A percentile compares a stretch with the other conserved stretches of the same genome.
phyloP scores from a whole-genome alignment of 2,329 filamentous ascomycete species.

The Pseudocercospora fijiensis region DNA sequence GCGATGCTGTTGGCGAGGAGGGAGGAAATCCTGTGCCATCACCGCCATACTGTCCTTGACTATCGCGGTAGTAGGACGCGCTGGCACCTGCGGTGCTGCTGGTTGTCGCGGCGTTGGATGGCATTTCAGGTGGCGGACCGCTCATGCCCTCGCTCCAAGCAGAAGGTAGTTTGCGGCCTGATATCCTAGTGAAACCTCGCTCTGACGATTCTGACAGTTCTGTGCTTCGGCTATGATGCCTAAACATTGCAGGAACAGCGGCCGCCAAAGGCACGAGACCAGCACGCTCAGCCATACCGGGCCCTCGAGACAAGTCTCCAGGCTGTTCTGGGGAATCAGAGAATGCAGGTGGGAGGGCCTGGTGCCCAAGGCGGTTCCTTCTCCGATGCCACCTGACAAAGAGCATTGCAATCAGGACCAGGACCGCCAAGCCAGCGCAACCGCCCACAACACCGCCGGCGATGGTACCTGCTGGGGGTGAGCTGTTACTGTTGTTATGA shows the following conservation, averaged over 20 bases:
- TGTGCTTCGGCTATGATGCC: constrained; percentile 36
- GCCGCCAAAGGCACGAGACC: constrained; percentile 40
- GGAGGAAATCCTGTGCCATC: constrained; percentile 29
- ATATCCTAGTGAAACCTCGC: constrained; percentile 49
- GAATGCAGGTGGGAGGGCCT: constrained; percentile 30
- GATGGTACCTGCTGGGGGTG: constrained; percentile 53
- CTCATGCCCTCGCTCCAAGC: constrained; percentile 51
- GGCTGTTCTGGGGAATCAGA: constrained; percentile 17
- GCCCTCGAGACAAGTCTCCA: constrained; percentile 22
- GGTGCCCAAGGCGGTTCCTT: constrained; percentile 26
- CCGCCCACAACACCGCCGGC: constrained; percentile 64
- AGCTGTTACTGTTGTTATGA: constrained; percentile 16
- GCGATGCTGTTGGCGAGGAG: constrained; percentile 12
- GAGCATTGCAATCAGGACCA: constrained; percentile 53
- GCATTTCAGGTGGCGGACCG: constrained; percentile 30
- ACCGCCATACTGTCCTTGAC: constrained; percentile 44
- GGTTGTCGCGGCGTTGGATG: constrained; percentile 19
- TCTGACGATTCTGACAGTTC: constrained; percentile 35
- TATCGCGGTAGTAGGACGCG: constrained; percentile 48
- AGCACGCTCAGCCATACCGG: constrained; percentile 45
- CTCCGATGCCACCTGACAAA: constrained; percentile 54
- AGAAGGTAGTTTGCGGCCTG: constrained; percentile 51
- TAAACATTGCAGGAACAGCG: constrained; percentile 41
- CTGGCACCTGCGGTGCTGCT: constrained; percentile 28
- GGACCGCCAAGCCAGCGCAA: constrained; percentile 56